Conservation (phyloP, 192 early-diverging fungal species). For the Coemansia sp. region DNA sequence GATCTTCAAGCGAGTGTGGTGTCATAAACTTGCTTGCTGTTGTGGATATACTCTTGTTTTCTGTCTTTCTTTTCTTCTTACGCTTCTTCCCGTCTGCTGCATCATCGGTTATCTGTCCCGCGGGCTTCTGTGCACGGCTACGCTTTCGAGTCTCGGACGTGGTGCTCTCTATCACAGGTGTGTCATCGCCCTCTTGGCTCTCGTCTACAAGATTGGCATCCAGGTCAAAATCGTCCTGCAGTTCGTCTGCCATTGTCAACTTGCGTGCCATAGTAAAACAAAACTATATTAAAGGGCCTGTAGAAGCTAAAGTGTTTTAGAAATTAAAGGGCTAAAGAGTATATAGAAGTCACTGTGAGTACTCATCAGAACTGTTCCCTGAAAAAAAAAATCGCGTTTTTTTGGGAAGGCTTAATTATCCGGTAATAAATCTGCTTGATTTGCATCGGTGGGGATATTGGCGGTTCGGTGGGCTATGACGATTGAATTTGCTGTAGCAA, state of each 20-base stretch:
- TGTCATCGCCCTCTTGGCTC: too few relatives aligned
- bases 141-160: not conserved
- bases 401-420: not conserved
- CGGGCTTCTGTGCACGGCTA: not conserved
- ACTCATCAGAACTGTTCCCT: too few relatives aligned
- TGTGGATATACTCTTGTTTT: not conserved
- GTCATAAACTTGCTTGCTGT: slow-evolving; percentile 15
- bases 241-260: slow-evolving; percentile 25
- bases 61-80: slow-evolving; percentile 10
- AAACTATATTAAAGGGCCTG: too few relatives aligned
- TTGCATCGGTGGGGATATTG: too few relatives aligned
- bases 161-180: not conserved
- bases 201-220: slow-evolving; percentile 22
- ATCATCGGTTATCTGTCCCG: slow-evolving; percentile 14
- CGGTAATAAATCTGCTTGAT: not conserved
- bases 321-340: slow-evolving; percentile 1
- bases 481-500: too few relatives aligned
- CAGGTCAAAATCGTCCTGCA: slow-evolving; percentile 50
- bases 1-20: slow-evolving; percentile 17
- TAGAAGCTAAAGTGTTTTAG: too few relatives aligned
- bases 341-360: too few relatives aligned
- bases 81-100: not conserved
- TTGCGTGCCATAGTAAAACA: slow-evolving; percentile 13
- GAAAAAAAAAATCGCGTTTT: not conserved
- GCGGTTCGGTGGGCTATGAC: too few relatives aligned